Conservation (phyloP, 2,329 filamentous ascomycete genomes). For the Alternaria solani region DNA sequence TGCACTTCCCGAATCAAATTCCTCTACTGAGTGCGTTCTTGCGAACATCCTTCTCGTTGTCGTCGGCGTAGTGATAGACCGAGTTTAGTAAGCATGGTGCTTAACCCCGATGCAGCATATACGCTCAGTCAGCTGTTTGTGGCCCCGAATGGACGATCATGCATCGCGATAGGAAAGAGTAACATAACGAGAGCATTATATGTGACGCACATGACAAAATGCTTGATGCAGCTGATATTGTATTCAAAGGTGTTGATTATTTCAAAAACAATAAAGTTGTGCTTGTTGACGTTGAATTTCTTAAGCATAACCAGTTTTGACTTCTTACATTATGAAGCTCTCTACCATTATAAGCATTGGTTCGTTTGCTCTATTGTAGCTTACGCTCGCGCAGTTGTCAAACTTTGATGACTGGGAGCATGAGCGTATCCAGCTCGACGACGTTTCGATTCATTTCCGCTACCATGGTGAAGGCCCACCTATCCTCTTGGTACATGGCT, state of each 20-base stretch:
- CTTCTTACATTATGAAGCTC: not conserved
- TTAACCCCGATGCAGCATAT: not conserved
- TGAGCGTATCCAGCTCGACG: not conserved
- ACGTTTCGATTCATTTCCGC: not conserved
- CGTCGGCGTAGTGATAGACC: not conserved
- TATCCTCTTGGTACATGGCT: not conserved
- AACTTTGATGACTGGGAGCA: not conserved
- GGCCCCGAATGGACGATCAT: not conserved
- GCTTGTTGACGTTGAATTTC: not conserved
- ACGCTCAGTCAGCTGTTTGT: not conserved
- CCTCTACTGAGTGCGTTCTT: not conserved
- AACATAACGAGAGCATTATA: not conserved
- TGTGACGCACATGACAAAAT: not conserved
- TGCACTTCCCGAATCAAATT: not conserved
- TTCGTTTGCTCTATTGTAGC: not conserved
- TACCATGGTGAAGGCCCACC: not conserved
- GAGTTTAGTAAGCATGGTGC: not conserved
- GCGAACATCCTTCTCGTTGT: not conserved
- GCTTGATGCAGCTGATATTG: not conserved
- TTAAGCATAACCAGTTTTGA: not conserved
- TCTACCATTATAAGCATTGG: not conserved
- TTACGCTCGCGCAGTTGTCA: not conserved
- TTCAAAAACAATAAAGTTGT: not conserved
- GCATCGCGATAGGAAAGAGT: not conserved
- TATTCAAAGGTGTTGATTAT: not conserved